Conservation (phyloP, 495 filamentous ascomycete species). For the Hamigera avellanea region DNA sequence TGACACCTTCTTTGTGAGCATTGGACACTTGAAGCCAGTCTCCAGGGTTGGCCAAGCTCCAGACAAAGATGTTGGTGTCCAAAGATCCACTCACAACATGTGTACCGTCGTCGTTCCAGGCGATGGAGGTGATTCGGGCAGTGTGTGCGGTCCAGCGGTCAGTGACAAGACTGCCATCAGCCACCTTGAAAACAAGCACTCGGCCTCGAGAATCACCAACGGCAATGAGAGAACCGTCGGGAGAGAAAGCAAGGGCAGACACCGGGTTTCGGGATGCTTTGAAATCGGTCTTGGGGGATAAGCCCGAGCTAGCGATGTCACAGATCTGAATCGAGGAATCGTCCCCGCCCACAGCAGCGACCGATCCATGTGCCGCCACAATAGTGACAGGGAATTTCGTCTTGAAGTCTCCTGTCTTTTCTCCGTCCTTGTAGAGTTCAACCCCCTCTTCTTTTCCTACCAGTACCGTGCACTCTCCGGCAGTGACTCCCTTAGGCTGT, state of each 20-base stretch:
- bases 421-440: slow-evolving; percentile 48
- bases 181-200: slow-evolving; percentile 59
- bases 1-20: slow-evolving; percentile 92
- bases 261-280: slow-evolving; percentile 29
- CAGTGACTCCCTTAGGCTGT: slow-evolving; percentile 50
- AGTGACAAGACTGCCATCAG: slow-evolving; percentile 36
- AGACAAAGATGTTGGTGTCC: slow-evolving; percentile 85
- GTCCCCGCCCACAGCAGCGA: slow-evolving; percentile 67
- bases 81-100: slow-evolving; percentile 75
- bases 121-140: slow-evolving; percentile 68
- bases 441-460: slow-evolving; percentile 58
- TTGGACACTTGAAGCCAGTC: slow-evolving; percentile 66
- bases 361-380: slow-evolving; percentile 51
- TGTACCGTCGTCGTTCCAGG: slow-evolving; percentile 66
- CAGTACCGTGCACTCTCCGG: slow-evolving; percentile 35
- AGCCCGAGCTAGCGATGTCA: slow-evolving; percentile 36
- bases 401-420: slow-evolving; percentile 45
- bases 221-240: slow-evolving; percentile 58
- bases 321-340: slow-evolving; percentile 63
- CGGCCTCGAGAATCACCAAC: slow-evolving; percentile 78
- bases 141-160: slow-evolving; percentile 87
- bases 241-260: slow-evolving; percentile 64
- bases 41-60: slow-evolving; percentile 77
- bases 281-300: slow-evolving; percentile 33
- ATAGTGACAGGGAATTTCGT: slow-evolving; percentile 56